phyloP scores from a whole-genome alignment of 2,329 filamentous ascomycete genomes.

The Allantophomopsis lycopodina region DNA sequence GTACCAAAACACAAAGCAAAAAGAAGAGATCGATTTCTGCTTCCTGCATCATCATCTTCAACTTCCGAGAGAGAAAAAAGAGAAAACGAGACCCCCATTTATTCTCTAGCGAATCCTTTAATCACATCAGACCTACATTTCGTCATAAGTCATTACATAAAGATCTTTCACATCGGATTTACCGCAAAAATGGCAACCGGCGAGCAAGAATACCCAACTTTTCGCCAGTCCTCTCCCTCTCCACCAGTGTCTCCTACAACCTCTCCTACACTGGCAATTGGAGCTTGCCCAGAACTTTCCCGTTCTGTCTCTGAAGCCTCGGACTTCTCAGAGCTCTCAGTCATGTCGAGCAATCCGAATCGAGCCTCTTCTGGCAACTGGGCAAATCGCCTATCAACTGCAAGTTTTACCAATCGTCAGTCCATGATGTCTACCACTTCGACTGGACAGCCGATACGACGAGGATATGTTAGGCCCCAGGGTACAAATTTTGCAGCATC shows the following conservation, averaged over 20 bases:
- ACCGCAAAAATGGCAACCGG: conserved; percentile 25
- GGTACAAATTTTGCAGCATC: conserved; percentile 66
- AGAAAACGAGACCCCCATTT: background rate
- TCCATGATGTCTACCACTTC: conserved; percentile 23
- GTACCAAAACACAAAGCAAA: no score
- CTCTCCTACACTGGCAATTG: conserved; percentile 47
- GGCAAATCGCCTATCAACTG: conserved; percentile 48
- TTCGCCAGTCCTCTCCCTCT: conserved; percentile 38
- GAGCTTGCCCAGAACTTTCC: conserved; percentile 41
- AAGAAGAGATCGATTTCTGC: background rate
- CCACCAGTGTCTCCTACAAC: conserved; percentile 47
- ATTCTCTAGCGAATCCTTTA: background rate
- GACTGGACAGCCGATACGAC: conserved; percentile 21
- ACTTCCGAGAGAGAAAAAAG: background rate
- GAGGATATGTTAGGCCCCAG: conserved; percentile 20
- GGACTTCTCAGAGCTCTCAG: conserved; percentile 33
- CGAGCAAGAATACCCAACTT: conserved; percentile 12
- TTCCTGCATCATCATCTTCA: background rate
- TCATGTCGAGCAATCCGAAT: conserved; percentile 29
- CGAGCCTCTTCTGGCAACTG: conserved; percentile 30
- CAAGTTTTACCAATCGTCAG: conserved; percentile 31
- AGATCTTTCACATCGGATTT: conserved; percentile 2
- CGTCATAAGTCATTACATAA: background rate
- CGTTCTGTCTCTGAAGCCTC: conserved; percentile 49
- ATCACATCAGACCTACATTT: background rate